phyloP scores from a whole-genome alignment of 805 yeast species.

The Monosporozyma unispora region DNA sequence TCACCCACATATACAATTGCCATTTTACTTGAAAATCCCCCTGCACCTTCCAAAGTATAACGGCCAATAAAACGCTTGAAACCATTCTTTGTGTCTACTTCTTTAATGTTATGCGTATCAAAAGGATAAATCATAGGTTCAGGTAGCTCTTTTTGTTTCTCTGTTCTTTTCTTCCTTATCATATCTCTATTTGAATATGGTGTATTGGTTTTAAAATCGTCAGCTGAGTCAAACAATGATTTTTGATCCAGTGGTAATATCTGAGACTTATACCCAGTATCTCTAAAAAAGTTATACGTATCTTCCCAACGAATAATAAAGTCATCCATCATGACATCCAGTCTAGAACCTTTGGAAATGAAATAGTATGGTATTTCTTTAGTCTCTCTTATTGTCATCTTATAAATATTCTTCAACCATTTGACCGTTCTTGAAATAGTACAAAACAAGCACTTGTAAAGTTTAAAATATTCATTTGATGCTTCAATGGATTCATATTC shows the following conservation, averaged over 20 bases:
- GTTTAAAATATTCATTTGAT: constrained; percentile 3
- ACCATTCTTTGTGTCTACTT: background rate
- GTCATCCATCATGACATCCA: background rate
- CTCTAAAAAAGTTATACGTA: background rate
- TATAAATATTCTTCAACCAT: background rate
- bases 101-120: background rate
- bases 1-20: constrained; percentile 10
- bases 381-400: background rate
- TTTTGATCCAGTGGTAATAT: background rate
- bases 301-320: background rate
- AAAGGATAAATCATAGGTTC: background rate
- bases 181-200: background rate
- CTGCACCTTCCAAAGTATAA: background rate
- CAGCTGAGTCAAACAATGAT: background rate
- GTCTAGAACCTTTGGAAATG: background rate
- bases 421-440: background rate
- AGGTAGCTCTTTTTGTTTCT: background rate
- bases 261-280: background rate
- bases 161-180: background rate
- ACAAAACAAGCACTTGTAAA: constrained; percentile 7
- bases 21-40: constrained; percentile 4
- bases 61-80: background rate
- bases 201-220: background rate
- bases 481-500: constrained; percentile 5
- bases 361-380: background rate